Evolutionary conservation across 139 green algal species (phyloP), one percentile per base, ranked within the genome.

Genomic region (Chlamydomonas urium): DNA sequence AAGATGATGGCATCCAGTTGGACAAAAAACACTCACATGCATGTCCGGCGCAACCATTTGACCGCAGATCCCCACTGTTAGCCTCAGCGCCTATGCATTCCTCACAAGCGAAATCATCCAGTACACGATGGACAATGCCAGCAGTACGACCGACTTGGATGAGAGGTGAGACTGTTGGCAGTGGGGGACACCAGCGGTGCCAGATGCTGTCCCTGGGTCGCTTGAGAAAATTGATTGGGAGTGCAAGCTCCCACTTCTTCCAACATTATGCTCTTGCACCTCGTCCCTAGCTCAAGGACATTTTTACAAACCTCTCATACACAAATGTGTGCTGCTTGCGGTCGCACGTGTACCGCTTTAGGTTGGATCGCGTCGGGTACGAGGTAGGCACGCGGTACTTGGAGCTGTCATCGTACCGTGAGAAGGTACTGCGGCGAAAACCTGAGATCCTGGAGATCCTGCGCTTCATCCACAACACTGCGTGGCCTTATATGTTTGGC

Each of bases 21-120:
- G n/a, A 3, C 5, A 29, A 36, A 10, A 32, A 42, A 4, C 31
- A 50, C 17, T 31, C 65, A 57, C 47, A 17, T 24, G 3, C n/a
- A 35, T 26, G 10, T 62, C n/a, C n/a, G n/a, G n/a, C n/a, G n/a
- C n/a, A n/a, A n/a, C n/a, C n/a, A n/a, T n/a, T n/a, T n/a, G n/a
- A n/a, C n/a, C n/a, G 63, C 67, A 90, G 72, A 61, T 87, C 2
- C 66, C 86, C 1, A 88, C 80, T 63, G 89, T 99, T 4, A 90
- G 82, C 76, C 72, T 98, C 32, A 93, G 85, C 50, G 89, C 91
- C 1, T 98, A 96, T 78, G 84, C 95, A 3, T 97, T 96, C 66
- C 73, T 99, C 17, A 97, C 98, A 68, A 93, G 88, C 60, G 95
- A 98, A 83, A 72, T 98, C 4, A 93, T 99, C 5, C 92, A 97